Evolutionary conservation across 2,329 filamentous ascomycete genomes (phyloP).

Genomic region (Rhynchosporium secalis): DNA sequence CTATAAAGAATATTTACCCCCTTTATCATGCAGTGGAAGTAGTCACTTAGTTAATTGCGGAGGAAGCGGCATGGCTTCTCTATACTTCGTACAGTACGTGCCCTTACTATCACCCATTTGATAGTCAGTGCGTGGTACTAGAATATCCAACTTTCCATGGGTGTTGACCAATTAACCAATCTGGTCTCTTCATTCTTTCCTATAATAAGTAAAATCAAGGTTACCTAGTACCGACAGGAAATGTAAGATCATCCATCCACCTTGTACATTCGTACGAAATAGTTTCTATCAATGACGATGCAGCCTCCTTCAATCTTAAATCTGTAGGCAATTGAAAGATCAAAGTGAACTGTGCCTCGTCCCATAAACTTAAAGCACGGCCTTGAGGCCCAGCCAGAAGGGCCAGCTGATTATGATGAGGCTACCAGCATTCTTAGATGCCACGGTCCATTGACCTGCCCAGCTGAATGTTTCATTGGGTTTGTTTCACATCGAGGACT

Average conservation of each 20-base stretch:
- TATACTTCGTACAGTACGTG: too few species aligned
- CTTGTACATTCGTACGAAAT: too few species aligned
- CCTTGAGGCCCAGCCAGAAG: neutral
- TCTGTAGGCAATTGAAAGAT: neutral
- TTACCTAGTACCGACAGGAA: too few species aligned
- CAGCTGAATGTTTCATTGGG: neutral
- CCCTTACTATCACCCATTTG: too few species aligned
- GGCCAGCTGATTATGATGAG: neutral
- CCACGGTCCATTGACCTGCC: neutral
- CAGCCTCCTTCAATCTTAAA: conserved; percentile 1
- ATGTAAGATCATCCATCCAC: too few species aligned
- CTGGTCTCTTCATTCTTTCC: too few species aligned
- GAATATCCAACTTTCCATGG: too few species aligned
- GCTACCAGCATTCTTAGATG: neutral
- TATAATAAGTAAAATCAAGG: too few species aligned
- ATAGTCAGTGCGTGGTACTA: too few species aligned
- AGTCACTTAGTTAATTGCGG: neutral
- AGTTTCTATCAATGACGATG: neutral
- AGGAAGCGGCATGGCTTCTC: too few species aligned
- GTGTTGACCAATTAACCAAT: too few species aligned
- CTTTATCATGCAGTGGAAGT: neutral
- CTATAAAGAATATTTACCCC: neutral
- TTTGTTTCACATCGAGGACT: neutral
- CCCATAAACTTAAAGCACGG: neutral
- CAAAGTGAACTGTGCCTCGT: neutral